phyloP scores from a whole-genome alignment of 768 basidiomycete genomes.

The Strobilomyces echinocephalus region DNA sequence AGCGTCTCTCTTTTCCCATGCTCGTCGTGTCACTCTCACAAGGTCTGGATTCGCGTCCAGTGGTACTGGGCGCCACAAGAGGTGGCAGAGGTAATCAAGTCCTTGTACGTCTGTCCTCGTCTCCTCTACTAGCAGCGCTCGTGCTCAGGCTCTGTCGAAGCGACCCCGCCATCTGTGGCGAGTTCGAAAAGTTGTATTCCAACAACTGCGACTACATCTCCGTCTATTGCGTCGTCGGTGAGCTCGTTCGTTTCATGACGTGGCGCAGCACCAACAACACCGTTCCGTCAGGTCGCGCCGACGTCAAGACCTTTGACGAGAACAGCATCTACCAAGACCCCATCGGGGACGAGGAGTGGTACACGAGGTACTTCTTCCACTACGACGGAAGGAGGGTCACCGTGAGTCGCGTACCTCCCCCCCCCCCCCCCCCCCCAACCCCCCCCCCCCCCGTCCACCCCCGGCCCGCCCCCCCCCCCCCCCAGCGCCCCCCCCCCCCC shows the following conservation, averaged over 20 bases:
- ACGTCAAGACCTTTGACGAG: slow-evolving; percentile 38
- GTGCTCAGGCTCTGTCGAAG: slow-evolving; percentile 25
- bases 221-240: slow-evolving; percentile 44
- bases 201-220: slow-evolving; percentile 47
- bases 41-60: slow-evolving; percentile 52
- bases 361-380: slow-evolving; percentile 42
- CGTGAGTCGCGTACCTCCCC: slow-evolving; percentile 30
- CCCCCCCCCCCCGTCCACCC: background rate
- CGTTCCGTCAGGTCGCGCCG: slow-evolving; percentile 29
- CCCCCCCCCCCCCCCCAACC: background rate
- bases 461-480: background rate
- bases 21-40: background rate
- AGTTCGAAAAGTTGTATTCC: slow-evolving; percentile 47
- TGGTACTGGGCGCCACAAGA: slow-evolving; percentile 57
- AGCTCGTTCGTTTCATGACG: background rate
- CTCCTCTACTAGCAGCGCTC: background rate
- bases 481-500: background rate
- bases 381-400: slow-evolving; percentile 30
- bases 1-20: background rate
- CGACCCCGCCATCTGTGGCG: slow-evolving; percentile 35
- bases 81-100: slow-evolving; percentile 38
- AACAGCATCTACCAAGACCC: slow-evolving; percentile 31
- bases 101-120: slow-evolving; percentile 40
- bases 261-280: background rate
- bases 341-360: slow-evolving; percentile 44